Evolutionary conservation across 2,329 filamentous ascomycete species (phyloP).

Genomic region (Taxawa tesnikishii): DNA sequence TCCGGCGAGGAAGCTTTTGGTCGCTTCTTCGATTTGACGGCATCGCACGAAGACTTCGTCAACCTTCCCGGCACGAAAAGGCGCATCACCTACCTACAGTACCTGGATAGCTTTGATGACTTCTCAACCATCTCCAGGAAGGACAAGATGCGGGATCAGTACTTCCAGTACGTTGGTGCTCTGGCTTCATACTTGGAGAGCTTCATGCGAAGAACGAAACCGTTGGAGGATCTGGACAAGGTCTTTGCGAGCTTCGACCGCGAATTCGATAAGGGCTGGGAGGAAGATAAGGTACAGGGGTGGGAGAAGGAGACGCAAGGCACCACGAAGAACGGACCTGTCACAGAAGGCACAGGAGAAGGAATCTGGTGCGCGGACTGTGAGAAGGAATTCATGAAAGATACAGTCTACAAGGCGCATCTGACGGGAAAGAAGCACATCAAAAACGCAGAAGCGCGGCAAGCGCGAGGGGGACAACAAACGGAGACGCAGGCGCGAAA

Average conservation of each 20-base stretch:
- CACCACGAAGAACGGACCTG: constrained; percentile 19
- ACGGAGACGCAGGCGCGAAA: constrained; percentile 12
- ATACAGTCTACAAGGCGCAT: constrained; percentile 87
- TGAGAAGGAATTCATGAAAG: constrained; percentile 88
- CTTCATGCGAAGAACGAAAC: constrained; percentile 74
- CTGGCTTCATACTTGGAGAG: constrained; percentile 74
- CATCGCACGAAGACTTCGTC: constrained; percentile 74
- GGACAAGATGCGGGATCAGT: constrained; percentile 84
- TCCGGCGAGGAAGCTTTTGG: constrained; percentile 92
- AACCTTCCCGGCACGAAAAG: constrained; percentile 75
- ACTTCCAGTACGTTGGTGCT: constrained; percentile 77
- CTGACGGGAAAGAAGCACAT: constrained; percentile 86
- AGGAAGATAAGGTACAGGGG: constrained; percentile 62
- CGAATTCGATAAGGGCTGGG: constrained; percentile 78
- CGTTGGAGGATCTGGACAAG: constrained; percentile 74
- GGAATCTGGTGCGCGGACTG: constrained; percentile 85
- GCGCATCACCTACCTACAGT: constrained; percentile 79
- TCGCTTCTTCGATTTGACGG: constrained; percentile 80
- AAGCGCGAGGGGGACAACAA: constrained; percentile 23
- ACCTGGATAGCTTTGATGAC: constrained; percentile 79
- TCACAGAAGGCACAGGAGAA: constrained; percentile 46
- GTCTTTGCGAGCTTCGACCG: constrained; percentile 64
- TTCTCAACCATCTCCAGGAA: constrained; percentile 67
- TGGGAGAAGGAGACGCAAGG: constrained; percentile 45
- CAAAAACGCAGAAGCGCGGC: constrained; percentile 60